Percentiles rank a stretch among this genome's conserved stretches.
phyloP scores from a whole-genome alignment of 2,329 filamentous ascomycete species.

The Pseudonectria buxi region DNA sequence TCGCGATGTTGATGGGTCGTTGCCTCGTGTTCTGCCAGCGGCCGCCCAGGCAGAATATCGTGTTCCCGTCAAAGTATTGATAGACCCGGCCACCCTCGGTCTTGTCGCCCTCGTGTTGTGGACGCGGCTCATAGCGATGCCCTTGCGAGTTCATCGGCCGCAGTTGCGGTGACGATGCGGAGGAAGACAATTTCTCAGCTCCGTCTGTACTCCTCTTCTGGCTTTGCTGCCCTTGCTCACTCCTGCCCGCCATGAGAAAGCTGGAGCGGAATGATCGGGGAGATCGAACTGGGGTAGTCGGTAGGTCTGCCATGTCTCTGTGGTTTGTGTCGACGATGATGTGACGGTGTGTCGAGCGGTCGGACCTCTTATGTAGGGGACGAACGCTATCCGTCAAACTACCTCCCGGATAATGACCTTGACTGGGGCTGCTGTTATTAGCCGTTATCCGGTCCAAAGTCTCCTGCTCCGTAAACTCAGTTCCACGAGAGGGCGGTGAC shows the following conservation, averaged over 20 bases:
- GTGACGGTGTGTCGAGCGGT: conserved; percentile 30
- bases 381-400: conserved; percentile 72
- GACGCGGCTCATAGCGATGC: conserved; percentile 12
- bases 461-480: conserved; percentile 71
- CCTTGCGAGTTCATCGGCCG: conserved; percentile 36
- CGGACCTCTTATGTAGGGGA: conserved; percentile 55
- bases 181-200: conserved; percentile 78
- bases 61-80: conserved; percentile 92
- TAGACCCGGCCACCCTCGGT: conserved; percentile 60
- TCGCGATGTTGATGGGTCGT: conserved; percentile 82
- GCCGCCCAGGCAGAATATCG: conserved; percentile 79
- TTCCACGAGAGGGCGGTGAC: conserved; percentile 67
- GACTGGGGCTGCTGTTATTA: conserved; percentile 62
- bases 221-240: conserved; percentile 40
- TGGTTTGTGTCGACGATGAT: conserved; percentile 54
- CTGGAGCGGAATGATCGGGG: conserved; percentile 70
- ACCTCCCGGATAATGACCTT: conserved; percentile 46
- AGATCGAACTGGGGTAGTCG: conserved; percentile 57
- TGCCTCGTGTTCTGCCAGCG: conserved; percentile 83
- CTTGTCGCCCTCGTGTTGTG: conserved; percentile 16
- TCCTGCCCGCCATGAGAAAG: conserved; percentile 59
- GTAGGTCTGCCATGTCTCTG: conserved; percentile 42
- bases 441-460: conserved; percentile 63
- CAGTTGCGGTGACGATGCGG: conserved; percentile 66
- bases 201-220: conserved; percentile 54